These are phyloP conservation scores for Globisporangium paddicum DNA, from an alignment of 352 stramenopile species.

Conservation along the genomic window DNA sequence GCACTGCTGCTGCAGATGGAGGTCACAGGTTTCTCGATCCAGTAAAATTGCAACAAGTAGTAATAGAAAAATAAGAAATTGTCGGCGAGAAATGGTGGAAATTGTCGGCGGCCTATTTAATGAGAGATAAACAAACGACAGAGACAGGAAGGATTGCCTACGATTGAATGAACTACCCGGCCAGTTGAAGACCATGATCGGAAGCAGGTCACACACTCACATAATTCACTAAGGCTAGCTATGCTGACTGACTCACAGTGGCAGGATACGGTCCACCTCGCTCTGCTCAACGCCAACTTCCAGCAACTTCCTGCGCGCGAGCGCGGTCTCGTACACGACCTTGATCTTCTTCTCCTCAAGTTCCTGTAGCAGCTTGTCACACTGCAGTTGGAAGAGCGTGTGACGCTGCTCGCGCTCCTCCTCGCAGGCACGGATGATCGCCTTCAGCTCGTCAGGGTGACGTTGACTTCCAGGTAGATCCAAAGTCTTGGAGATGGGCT, in stretches of 20 bases:
- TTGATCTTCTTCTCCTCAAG: conserved; percentile 19
- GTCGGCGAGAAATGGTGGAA: background rate
- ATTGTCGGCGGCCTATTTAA: background rate
- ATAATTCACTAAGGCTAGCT: background rate
- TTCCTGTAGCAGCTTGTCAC: conserved; percentile 17
- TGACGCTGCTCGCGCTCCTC: conserved; percentile 17
- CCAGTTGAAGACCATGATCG: background rate
- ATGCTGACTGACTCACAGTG: conserved; percentile 3
- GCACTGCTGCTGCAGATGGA: conserved; percentile 87
- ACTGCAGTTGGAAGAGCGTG: conserved; percentile 15
- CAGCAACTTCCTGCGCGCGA: conserved; percentile 43
- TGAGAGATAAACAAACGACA: background rate
- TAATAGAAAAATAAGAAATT: conserved; percentile 1
- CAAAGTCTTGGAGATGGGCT: background rate
- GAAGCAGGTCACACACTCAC: background rate
- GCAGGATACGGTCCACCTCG: conserved; percentile 19
- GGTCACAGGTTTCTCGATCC: conserved; percentile 88
- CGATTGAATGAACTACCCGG: background rate
- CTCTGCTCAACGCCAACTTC: conserved; percentile 19
- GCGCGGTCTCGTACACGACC: conserved; percentile 15
- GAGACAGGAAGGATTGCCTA: background rate
- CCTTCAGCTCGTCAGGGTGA: conserved; percentile 8
- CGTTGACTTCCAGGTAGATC: background rate
- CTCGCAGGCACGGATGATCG: conserved; percentile 11
- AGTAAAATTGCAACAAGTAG: conserved; percentile 29